These are phyloP conservation scores for Saccharomycopsis sp. DNA, from an alignment of 805 yeast species.

Conservation along the genomic window DNA sequence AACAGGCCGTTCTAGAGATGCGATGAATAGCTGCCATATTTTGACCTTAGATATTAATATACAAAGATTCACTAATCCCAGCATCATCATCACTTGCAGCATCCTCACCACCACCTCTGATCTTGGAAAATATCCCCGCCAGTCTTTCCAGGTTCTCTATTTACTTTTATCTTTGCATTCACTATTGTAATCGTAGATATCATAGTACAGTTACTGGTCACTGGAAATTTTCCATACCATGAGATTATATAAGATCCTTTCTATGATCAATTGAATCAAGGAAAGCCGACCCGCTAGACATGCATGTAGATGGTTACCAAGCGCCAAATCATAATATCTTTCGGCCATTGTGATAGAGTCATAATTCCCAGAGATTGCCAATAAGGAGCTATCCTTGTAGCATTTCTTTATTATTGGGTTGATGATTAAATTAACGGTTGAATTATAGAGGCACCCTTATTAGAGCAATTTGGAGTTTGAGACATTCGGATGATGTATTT, in stretches of 20 bases:
- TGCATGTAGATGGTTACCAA: slow-evolving; percentile 36
- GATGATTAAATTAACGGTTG: too few relatives aligned
- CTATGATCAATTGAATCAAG: slow-evolving; percentile 35
- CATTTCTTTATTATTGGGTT: slow-evolving; percentile 17
- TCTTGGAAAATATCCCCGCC: slow-evolving; percentile 3
- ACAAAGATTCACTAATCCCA: not conserved
- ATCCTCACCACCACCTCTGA: not conserved
- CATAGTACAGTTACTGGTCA: not conserved
- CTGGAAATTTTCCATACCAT: slow-evolving; percentile 28
- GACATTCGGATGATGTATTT: too few relatives aligned
- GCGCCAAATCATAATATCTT: slow-evolving; percentile 68
- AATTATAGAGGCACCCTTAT: too few relatives aligned
- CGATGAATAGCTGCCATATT: not conserved
- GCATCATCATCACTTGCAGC: not conserved
- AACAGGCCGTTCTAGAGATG: slow-evolving; percentile 1
- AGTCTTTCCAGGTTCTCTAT: slow-evolving; percentile 10
- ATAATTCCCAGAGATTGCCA: slow-evolving; percentile 46
- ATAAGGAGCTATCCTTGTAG: slow-evolving; percentile 22
- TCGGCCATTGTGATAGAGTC: slow-evolving; percentile 74
- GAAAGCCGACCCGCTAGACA: slow-evolving; percentile 45
- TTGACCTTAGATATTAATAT: not conserved
- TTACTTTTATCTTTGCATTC: not conserved
- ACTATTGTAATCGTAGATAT: not conserved
- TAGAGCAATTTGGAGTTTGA: too few relatives aligned
- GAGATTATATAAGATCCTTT: slow-evolving; percentile 36